Evolutionary conservation across 2,329 filamentous ascomycete species (phyloP), one percentile per base, ranked within the genome.

Genomic region (Westerdykella sp.): DNA sequence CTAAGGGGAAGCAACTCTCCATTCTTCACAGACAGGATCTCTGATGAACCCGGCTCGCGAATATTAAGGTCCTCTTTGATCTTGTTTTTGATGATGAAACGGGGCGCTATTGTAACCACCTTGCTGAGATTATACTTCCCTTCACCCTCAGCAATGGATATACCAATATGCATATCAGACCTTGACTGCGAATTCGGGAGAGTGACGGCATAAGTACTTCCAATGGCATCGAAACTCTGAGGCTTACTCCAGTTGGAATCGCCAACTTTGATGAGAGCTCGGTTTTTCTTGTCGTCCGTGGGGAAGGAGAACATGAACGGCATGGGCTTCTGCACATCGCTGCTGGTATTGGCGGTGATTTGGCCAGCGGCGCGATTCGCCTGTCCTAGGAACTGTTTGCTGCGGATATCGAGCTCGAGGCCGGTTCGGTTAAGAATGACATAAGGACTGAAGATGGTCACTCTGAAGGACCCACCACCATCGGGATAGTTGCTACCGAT

Each of bases 61-160:
- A 96, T 84, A 56, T 93, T 82, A 47, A 98, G 79, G 44, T 93
- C 86, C 62, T 98, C 91, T 22, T 79, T 83, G 42, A 96, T 76
- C 67, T 89, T 91, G 72, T 96, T 98, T 66, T 95, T 90, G 51
- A 98, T 74, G 42, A 98, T 84, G 60, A 95, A 98, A 18, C 93
- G 81, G 21, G 94, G 93, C 0, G 93, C 83, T 34, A 98, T 79
- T 1, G 90, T 96, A 21, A 98, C 87, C 11, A 96, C 85, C 70
- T 95, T 97, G 14, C 88, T 94, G 73, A 98, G 75, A 67, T 95
- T 97, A 73, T 97, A 98, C 69, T 98, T 98, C 57, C 93, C 93
- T 59, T 95, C 85, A 10, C 93, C 93, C 45, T 94, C 85, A 45
- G 87, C 81, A 23, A 98, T 84, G 1, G 84, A 91, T 39, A 98